A percentile compares a stretch with the other conserved stretches of the same genome.
phyloP scores from a whole-genome alignment of 1,139 yeast species.

The Saccharomyces pastorianus region DNA sequence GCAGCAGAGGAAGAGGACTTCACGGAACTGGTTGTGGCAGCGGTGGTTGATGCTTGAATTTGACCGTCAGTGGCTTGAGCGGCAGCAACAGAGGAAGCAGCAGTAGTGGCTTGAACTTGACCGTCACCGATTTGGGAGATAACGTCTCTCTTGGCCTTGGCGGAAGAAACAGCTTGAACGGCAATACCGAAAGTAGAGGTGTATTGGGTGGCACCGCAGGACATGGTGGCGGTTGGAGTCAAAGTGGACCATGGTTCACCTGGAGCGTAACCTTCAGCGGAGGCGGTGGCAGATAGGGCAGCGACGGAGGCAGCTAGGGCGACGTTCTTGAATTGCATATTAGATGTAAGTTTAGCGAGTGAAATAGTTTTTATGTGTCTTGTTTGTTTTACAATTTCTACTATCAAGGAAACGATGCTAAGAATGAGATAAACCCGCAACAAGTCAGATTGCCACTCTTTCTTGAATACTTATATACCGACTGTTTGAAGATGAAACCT shows the following conservation, averaged over 20 bases:
- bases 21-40: slow-evolving; percentile 12
- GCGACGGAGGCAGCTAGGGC: slow-evolving; percentile 26
- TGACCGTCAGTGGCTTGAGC: slow-evolving; percentile 56
- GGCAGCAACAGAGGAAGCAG: slow-evolving; percentile 25
- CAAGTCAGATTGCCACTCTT: not conserved
- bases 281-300: slow-evolving; percentile 21
- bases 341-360: slow-evolving; percentile 1
- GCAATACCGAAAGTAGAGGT: slow-evolving; percentile 42
- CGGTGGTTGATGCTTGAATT: slow-evolving; percentile 35
- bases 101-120: slow-evolving; percentile 12
- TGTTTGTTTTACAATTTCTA: not conserved
- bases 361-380: not conserved
- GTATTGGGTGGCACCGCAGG: slow-evolving; percentile 39
- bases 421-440: not conserved
- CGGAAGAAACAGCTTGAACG: slow-evolving; percentile 19
- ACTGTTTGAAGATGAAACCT: not conserved
- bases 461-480: not conserved
- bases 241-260: slow-evolving; percentile 33
- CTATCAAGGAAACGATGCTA: not conserved
- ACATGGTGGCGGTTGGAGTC: slow-evolving; percentile 33
- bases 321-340: slow-evolving; percentile 28
- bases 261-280: slow-evolving; percentile 30
- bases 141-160: slow-evolving; percentile 15
- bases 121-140: slow-evolving; percentile 9
- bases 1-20: slow-evolving; percentile 9